A percentile compares a stretch with the other conserved stretches of the same genome.
Evolutionary conservation across 768 basidiomycete genomes (phyloP).

Genomic region (Leccinum broughii): DNA sequence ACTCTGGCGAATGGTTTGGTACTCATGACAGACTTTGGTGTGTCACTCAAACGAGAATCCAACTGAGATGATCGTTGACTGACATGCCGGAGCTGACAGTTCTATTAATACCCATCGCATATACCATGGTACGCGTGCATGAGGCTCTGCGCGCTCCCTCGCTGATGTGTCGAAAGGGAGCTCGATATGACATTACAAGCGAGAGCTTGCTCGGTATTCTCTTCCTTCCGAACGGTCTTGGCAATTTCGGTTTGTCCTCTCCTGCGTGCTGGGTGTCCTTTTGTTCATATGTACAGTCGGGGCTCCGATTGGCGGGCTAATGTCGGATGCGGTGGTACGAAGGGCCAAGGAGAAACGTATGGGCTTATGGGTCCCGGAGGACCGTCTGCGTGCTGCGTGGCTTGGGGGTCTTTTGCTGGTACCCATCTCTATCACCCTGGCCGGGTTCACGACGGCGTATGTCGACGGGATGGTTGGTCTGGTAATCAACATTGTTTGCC

Average conservation of each 20-base stretch:
- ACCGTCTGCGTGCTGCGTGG: conserved; percentile 57
- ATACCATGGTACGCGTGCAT: conserved; percentile 54
- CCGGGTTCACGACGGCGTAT: conserved; percentile 53
- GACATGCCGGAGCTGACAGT: conserved; percentile 19
- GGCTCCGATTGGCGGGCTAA: conserved; percentile 54
- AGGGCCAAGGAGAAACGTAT: conserved; percentile 48
- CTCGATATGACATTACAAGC: conserved; percentile 27
- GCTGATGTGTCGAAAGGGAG: conserved; percentile 44
- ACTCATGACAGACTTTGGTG: conserved; percentile 33
- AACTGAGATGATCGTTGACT: background rate
- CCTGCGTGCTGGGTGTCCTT: background rate
- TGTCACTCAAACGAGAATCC: conserved; percentile 14
- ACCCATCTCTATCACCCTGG: conserved; percentile 51
- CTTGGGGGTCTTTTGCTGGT: conserved; percentile 47
- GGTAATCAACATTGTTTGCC: conserved; percentile 48
- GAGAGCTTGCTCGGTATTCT: conserved; percentile 26
- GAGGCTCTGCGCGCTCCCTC: background rate
- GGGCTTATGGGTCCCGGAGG: conserved; percentile 68
- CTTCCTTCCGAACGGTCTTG: conserved; percentile 30
- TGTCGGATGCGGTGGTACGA: conserved; percentile 57
- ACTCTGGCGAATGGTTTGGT: conserved; percentile 40
- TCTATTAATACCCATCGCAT: conserved; percentile 61
- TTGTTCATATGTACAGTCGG: conserved; percentile 43
- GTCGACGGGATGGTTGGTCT: conserved; percentile 53
- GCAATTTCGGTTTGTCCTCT: conserved; percentile 24